Conservation (phyloP, 768 basidiomycete species). For the Tricholoma bakamatsutake region DNA sequence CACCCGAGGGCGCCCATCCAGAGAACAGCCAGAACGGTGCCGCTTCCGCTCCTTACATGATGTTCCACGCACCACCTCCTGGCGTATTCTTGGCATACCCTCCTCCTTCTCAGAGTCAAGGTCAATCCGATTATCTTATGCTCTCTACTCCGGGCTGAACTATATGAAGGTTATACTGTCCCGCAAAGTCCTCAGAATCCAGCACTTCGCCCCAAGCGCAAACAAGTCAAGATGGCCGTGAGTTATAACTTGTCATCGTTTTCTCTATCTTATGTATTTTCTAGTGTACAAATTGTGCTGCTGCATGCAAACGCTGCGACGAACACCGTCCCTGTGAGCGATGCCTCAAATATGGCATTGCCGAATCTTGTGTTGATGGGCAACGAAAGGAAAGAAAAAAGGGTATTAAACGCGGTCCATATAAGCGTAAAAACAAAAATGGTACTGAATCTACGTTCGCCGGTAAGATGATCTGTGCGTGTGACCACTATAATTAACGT, state of each 20-base stretch:
- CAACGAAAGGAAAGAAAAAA: constrained; percentile 92
- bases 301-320: constrained; percentile 86
- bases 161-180: constrained; percentile 9
- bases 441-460: not conserved
- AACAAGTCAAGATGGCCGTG: constrained; percentile 84
- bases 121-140: constrained; percentile 18
- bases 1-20: constrained; percentile 29
- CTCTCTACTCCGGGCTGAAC: not conserved
- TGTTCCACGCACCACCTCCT: constrained; percentile 32
- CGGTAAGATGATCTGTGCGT: not conserved
- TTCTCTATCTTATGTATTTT: not conserved
- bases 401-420: constrained; percentile 83
- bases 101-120: constrained; percentile 28
- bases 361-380: constrained; percentile 77
- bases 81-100: constrained; percentile 41
- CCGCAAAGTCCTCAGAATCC: constrained; percentile 21
- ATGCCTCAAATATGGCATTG: constrained; percentile 83
- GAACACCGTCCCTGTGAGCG: constrained; percentile 85
- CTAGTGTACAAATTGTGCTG: constrained; percentile 80
- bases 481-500: not conserved
- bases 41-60: constrained; percentile 33
- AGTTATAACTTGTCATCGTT: constrained; percentile 10
- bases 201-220: constrained; percentile 58
- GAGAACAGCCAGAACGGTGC: constrained; percentile 29
- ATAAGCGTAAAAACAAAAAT: constrained; percentile 56